phyloP scores from a whole-genome alignment of 768 basidiomycete genomes.

The Xerocomellus chrysenteron region DNA sequence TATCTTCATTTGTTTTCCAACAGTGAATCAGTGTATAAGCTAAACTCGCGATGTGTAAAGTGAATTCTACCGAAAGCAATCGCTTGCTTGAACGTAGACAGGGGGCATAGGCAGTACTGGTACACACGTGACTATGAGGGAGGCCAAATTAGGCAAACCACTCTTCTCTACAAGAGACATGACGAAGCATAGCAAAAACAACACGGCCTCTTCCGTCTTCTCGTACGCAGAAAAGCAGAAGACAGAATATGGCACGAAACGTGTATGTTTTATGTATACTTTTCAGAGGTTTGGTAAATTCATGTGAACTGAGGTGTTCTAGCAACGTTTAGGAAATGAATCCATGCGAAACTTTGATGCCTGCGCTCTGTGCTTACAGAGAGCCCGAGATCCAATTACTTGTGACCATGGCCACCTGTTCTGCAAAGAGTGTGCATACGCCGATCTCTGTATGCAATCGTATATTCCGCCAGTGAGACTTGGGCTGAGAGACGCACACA shows the following conservation, averaged over 20 bases:
- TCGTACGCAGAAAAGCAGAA: constrained; percentile 89
- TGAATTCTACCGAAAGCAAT: too few relatives aligned
- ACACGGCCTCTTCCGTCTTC: constrained; percentile 86
- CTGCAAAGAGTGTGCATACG: constrained; percentile 92
- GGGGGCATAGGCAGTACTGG: too few relatives aligned
- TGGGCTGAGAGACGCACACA: constrained; percentile 31
- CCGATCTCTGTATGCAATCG: constrained; percentile 67
- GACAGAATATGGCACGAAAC: constrained; percentile 76
- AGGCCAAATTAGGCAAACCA: background rate
- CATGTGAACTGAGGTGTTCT: constrained; percentile 7
- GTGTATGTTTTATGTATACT: constrained; percentile 40
- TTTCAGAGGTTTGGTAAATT: background rate
- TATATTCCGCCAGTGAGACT: constrained; percentile 1
- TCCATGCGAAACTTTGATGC: constrained; percentile 92
- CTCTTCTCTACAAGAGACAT: constrained; percentile 35
- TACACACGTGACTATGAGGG: too few relatives aligned
- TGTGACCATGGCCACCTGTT: constrained; percentile 89
- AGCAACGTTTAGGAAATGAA: constrained; percentile 67
- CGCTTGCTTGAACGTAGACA: too few relatives aligned
- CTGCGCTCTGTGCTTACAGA: constrained; percentile 84
- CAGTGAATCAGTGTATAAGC: too few relatives aligned
- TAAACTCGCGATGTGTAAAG: too few relatives aligned
- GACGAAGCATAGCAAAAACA: constrained; percentile 91
- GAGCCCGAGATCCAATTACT: constrained; percentile 78
- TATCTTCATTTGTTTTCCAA: too few relatives aligned